Percentiles rank a stretch among this genome's conserved stretches.
phyloP scores from a whole-genome alignment of 805 yeast species.

The Nakazawaea holstii region DNA sequence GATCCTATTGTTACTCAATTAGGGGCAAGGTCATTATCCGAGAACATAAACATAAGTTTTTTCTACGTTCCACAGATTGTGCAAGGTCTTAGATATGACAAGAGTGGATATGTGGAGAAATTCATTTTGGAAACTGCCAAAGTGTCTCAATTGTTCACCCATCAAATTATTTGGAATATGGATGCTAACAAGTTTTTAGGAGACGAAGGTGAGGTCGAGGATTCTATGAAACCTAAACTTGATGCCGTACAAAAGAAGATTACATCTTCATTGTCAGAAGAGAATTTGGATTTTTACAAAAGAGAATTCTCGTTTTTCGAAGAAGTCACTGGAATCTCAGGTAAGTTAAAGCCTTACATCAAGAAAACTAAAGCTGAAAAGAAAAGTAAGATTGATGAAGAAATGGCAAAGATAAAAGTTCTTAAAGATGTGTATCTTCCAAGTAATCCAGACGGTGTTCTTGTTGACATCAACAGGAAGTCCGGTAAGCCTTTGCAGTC shows the following conservation, averaged over 20 bases:
- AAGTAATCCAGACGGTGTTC: constrained; percentile 93
- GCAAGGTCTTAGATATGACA: constrained; percentile 80
- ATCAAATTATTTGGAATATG: constrained; percentile 98
- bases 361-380: constrained; percentile 94
- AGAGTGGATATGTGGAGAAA: constrained; percentile 75
- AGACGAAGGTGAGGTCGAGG: constrained; percentile 79
- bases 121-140: constrained; percentile 90
- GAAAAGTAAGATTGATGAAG: constrained; percentile 93
- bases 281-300: constrained; percentile 65
- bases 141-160: constrained; percentile 88
- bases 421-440: constrained; percentile 88
- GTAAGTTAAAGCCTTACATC: constrained; percentile 90
- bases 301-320: constrained; percentile 85
- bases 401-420: constrained; percentile 74
- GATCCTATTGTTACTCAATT: constrained; percentile 74
- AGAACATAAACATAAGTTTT: constrained; percentile 83
- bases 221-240: constrained; percentile 73
- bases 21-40: constrained; percentile 81
- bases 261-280: constrained; percentile 52
- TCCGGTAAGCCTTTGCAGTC: constrained; percentile 95
- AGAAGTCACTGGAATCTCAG: constrained; percentile 90
- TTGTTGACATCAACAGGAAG: constrained; percentile 83
- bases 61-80: constrained; percentile 98
- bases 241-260: constrained; percentile 67
- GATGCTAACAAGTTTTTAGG: constrained; percentile 87